Evolutionary conservation across 352 stramenopile species (phyloP).

Genomic region (Pilasporangium apinafurcum): DNA sequence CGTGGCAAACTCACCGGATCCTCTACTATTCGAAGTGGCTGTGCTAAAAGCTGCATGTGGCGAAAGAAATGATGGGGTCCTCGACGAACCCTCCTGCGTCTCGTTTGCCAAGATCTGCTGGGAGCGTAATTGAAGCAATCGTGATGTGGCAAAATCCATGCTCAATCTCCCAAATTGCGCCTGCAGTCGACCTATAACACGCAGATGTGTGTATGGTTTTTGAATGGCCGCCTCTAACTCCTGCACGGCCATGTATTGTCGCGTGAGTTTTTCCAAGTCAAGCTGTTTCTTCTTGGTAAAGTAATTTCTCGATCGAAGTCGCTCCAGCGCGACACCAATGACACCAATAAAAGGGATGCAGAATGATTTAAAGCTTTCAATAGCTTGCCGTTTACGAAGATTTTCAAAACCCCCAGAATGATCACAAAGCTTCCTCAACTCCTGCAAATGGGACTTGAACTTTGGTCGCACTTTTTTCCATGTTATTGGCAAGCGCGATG

Average conservation of each 20-base stretch:
- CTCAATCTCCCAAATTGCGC: slow-evolving; percentile 23
- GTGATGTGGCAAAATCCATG: slow-evolving; percentile 34
- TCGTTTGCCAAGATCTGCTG: slow-evolving; percentile 45
- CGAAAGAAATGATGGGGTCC: slow-evolving; percentile 5
- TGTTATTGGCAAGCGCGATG: slow-evolving; percentile 48
- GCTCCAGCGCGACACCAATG: slow-evolving; percentile 59
- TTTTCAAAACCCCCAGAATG: slow-evolving; percentile 69
- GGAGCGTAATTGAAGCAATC: slow-evolving; percentile 39
- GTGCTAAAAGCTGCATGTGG: not conserved
- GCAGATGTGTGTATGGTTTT: not conserved
- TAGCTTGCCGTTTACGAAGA: slow-evolving; percentile 45
- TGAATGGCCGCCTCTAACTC: slow-evolving; percentile 42
- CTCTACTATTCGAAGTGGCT: not conserved
- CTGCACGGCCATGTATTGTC: slow-evolving; percentile 42
- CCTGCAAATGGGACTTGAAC: slow-evolving; percentile 56
- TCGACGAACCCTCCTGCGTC: not conserved
- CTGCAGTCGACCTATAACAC: slow-evolving; percentile 11
- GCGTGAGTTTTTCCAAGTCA: slow-evolving; percentile 53
- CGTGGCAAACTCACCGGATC: slow-evolving; percentile 4
- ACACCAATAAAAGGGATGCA: slow-evolving; percentile 76
- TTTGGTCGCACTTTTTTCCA: slow-evolving; percentile 70
- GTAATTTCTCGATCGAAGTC: slow-evolving; percentile 39
- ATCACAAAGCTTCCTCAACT: slow-evolving; percentile 58
- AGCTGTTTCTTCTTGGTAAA: slow-evolving; percentile 29
- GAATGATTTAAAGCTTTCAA: slow-evolving; percentile 23